Evolutionary conservation across 2,329 filamentous ascomycete species (phyloP), one percentile per base, ranked within the genome.

Genomic region (Stachybotrys chartarum): DNA sequence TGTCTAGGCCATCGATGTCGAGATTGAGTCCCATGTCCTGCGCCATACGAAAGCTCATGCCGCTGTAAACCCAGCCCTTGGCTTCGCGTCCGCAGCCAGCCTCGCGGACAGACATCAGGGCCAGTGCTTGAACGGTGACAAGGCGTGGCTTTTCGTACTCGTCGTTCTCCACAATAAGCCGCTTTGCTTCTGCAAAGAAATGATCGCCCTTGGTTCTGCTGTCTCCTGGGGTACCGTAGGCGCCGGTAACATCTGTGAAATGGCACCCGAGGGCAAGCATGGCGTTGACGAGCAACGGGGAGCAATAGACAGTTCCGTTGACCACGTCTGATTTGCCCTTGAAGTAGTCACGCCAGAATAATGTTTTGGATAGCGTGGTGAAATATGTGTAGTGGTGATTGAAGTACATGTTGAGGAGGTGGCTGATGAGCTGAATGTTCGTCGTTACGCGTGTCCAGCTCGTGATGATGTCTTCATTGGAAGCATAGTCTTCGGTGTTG

Each of bases 371-470:
- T 7, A 97, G 77, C 0, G 90, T 94, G 5, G 91, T 93, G 70
- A 97, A 99, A 72, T 94, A 97, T 17, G 91, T 87, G 70, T 97
- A 97, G 71, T 97, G 94, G 88, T 93, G 97, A 63, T 86, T 91
- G 73, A 97, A 97, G 73, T 99, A 99, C 90, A 97, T 92, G 65
- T 92, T 93, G 67, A 99, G 84, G 17, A 99, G 82, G 70, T 97
- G 93, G 16, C 86, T 82, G 62, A 97, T 85, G 50, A 96, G 78
- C 54, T 88, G 82, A 30, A 85, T 79, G 68, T 97, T 91, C 52
- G 84, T 78, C 1, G 91, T 96, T 50, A 96, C 91, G 16, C 79
- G 83, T 0, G 93, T 96, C 94, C 94, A 99, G 54, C 87, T 92
- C 18, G 84, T 85, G 54, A 94, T 79, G 5, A 91, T 86, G 58